Base-by-base conservation (phyloP, 1,139 yeast genomes). In the Saccharomyces uvarum region DNA sequence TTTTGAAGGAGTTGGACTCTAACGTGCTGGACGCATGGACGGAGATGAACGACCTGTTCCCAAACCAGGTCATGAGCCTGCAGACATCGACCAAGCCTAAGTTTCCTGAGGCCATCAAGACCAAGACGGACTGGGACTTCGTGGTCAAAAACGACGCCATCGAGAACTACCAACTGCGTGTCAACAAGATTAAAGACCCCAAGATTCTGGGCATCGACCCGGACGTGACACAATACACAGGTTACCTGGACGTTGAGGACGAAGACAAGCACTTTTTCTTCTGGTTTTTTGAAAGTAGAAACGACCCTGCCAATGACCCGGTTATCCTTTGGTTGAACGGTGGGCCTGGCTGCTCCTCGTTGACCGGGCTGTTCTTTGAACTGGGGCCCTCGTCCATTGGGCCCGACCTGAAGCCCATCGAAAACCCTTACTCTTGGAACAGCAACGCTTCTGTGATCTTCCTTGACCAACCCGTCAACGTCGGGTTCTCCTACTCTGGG, bases 391-490 rank as follows among this genome's bases (percentile, higher is more conserved):
- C 96, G 2, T 79, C 87, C 21, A 83, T 90, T 60, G 53, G 79
- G 63, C 69, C 78, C 32, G 78, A 84, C 56, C 74, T 86, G 63
- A 81, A 83, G 67, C 95, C 95, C 29, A 80, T 83, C 54, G 76
- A 75, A 72, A 89, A 89, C 74, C 91, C 91, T 49, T 75, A 81
- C 73, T 80, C 96, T 11, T 90, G 97, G 97, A 90, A 89, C 73
- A 76, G 81, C 61, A 89, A 89, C 66, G 97, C 97, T 26, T 81
- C 93, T 16, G 93, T 90, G 47, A 88, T 91, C 67, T 91, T 88
- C 77, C 79, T 91, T 66, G 98, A 91, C 72, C 97, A 90, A 73
- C 98, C 98, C 1, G 96, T 90, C 54, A 88, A 89, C 59, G 96
- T 88, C 52, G 98, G 97, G 50, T 90, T 83, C 74, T 89, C 97